Evolutionary conservation across 139 green algal genomes (phyloP).

Genomic region (Volvox africanus): DNA sequence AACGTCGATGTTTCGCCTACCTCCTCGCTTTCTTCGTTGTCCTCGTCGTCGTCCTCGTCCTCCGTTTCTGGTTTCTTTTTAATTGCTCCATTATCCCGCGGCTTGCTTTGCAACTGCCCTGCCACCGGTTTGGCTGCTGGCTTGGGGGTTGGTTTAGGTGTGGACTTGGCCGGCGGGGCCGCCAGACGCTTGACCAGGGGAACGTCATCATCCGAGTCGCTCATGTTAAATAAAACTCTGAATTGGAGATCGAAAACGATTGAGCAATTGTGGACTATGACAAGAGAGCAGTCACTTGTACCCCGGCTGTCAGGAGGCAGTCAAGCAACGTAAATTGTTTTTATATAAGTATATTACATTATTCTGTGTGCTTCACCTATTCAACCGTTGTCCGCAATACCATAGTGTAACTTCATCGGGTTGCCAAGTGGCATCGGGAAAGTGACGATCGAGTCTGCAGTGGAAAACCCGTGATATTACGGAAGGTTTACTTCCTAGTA

Average conservation of each 20-base stretch:
- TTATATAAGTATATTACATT: no score
- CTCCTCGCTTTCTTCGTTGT: slow-evolving; percentile 36
- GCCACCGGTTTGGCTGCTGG: slow-evolving; percentile 29
- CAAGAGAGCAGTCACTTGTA: neutral
- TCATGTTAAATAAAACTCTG: slow-evolving; percentile 1
- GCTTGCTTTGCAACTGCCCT: slow-evolving; percentile 26
- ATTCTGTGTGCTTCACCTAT: no score
- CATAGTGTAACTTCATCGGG: no score
- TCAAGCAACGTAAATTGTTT: no score
- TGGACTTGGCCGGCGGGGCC: slow-evolving; percentile 14
- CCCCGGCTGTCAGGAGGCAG: no score
- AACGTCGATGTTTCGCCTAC: neutral
- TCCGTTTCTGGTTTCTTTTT: slow-evolving; percentile 49
- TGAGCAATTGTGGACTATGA: neutral
- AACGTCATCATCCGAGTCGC: slow-evolving; percentile 57
- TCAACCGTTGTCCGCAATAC: no score
- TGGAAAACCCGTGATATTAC: no score
- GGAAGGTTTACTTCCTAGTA: no score
- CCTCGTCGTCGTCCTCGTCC: slow-evolving; percentile 45
- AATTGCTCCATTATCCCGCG: neutral
- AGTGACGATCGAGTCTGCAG: no score
- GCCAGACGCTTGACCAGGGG: slow-evolving; percentile 46
- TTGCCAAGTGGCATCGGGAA: no score
- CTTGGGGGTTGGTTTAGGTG: slow-evolving; percentile 7
- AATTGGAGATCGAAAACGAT: neutral